Conservation (phyloP, 2,329 filamentous ascomycete genomes). For the Pyricularia sp. region DNA sequence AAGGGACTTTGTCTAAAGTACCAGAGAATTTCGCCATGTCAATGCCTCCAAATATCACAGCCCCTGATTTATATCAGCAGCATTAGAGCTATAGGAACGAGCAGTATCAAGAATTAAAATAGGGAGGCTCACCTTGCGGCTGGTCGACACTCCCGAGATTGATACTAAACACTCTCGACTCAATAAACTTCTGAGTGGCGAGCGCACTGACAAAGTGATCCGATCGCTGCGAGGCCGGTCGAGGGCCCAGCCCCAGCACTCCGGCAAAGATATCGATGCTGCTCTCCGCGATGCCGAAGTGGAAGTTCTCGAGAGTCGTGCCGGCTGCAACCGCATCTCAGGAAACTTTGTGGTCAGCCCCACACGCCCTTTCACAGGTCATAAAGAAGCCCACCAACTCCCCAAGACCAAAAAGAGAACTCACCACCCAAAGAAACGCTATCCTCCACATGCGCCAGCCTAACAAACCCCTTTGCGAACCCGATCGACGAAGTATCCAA, state of each 20-base stretch:
- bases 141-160: constrained; percentile 60
- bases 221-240: not conserved
- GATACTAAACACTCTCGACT: constrained; percentile 29
- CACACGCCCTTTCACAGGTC: not conserved
- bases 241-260: not conserved
- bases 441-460: constrained; percentile 32
- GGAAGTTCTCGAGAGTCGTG: not conserved
- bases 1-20: constrained; percentile 18
- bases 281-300: constrained; percentile 44
- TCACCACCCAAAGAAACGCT: constrained; percentile 18
- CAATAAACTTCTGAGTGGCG: constrained; percentile 14
- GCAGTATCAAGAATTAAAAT: constrained; percentile 37
- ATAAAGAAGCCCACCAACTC: too few species aligned
- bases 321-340: not conserved
- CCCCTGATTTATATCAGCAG: constrained; percentile 13
- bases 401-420: not conserved
- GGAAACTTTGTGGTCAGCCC: not conserved
- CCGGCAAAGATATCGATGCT: not conserved
- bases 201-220: not conserved
- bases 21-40: constrained; percentile 35
- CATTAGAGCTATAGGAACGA: constrained; percentile 35
- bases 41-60: constrained; percentile 33
- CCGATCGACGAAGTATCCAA: constrained; percentile 21
- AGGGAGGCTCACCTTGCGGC: constrained; percentile 37
- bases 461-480: constrained; percentile 36